Base-by-base conservation (phyloP, 2,329 filamentous ascomycete genomes). In the Diplodia intermedia region DNA sequence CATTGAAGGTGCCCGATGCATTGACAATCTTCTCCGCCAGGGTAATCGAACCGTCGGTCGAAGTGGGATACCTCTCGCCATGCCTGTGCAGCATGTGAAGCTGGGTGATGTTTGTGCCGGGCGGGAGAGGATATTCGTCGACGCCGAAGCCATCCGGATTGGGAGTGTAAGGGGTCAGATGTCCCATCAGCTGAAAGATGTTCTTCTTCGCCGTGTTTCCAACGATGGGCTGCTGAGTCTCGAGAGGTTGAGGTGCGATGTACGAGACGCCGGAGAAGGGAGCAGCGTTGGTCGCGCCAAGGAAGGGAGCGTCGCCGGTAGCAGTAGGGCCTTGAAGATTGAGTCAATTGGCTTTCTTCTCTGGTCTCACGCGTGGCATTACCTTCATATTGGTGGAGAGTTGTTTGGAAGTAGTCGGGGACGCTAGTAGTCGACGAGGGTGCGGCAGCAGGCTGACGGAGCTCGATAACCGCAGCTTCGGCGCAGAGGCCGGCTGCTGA, bases 61-160 rank as follows among this genome's bases (percentile, higher is more conserved):
- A 80, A 2, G 90, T 91, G 4, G 91, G 91, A 76, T 93, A 94
- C 15, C 91, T 85, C 49, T 89, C 85, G 9, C 91, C 91, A 75
- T 93, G 91, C 1, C 91, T 86, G 14, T 89, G 90, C 4, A 93
- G 81, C 88, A 93, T 89, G 80, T 90, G 81, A 54, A 93, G 81
- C 80, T 91, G 89, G 33, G 89, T 82, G 61, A 93, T 90, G 68
- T 90, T 88, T 0, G 90, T 86, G 14, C 88, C 90, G 7, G 82
- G 76, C 0, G 90, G 91, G 18, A 92, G 77, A 3, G 90, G 83
- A 72, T 90, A 91, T 77, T 94, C 91, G 18, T 90, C 82, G 0
- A 91, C 89, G 2, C 91, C 91, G 71, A 93, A 93, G 1, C 91
- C 91, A 40, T 76, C 73, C 0, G 89, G 86, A 67, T 89, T 88